These are phyloP conservation scores for Yarrowia sp. DNA, from an alignment of 805 yeast genomes.

Conservation along the genomic window DNA sequence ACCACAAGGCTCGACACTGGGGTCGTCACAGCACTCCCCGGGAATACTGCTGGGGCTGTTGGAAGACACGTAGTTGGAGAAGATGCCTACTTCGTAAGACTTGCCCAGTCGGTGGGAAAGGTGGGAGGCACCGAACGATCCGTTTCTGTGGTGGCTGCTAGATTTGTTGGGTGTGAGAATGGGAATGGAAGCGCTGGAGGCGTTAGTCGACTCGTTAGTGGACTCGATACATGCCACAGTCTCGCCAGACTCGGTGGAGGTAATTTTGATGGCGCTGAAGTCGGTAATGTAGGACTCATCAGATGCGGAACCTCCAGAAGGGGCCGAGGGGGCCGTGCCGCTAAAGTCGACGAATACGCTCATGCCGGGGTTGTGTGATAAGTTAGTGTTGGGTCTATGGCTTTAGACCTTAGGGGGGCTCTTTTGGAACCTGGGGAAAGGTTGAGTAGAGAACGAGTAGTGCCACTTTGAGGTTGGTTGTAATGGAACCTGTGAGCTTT, in stretches of 20 bases:
- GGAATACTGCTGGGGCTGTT: conserved; percentile 14
- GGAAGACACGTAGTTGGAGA: conserved; percentile 41
- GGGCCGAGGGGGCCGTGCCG: not conserved
- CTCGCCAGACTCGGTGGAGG: conserved; percentile 16
- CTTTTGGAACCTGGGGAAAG: not conserved
- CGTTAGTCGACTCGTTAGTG: not conserved
- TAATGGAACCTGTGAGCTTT: not conserved
- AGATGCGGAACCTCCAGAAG: not conserved
- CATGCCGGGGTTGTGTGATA: not conserved
- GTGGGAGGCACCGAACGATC: conserved; percentile 11
- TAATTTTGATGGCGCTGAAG: conserved; percentile 14
- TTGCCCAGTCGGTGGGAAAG: conserved; percentile 43
- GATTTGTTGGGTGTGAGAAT: conserved; percentile 6
- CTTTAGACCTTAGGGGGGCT: conserved; percentile 18
- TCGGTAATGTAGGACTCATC: conserved; percentile 22
- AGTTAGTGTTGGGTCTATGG: not conserved
- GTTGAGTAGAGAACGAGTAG: not conserved
- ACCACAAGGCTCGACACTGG: conserved; percentile 12
- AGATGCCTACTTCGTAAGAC: conserved; percentile 52
- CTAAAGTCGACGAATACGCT: conserved; percentile 10
- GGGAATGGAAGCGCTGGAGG: conserved; percentile 25
- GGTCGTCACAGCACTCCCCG: conserved; percentile 1
- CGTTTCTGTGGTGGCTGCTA: not conserved
- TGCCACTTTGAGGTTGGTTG: not conserved
- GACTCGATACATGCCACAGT: conserved; percentile 25